These are phyloP conservation scores for Decorospora gaudefroyi DNA, from an alignment of 2,329 filamentous ascomycete species.

Conservation along the genomic window DNA sequence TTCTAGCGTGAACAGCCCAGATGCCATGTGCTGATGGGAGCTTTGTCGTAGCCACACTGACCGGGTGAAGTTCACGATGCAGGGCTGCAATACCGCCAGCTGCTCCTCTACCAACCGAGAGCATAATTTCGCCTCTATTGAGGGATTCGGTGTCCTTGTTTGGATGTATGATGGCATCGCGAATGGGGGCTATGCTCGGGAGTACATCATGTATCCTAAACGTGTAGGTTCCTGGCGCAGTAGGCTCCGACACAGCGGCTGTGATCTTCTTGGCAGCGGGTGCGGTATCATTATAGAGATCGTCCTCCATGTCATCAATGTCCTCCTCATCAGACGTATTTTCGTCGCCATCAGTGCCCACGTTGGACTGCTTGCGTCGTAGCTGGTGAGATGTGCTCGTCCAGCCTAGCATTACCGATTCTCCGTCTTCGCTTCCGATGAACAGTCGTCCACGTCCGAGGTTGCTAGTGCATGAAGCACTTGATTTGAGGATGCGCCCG, in stretches of 20 bases:
- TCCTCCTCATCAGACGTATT: conserved; percentile 60
- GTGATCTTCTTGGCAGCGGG: conserved; percentile 49
- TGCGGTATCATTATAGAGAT: conserved; percentile 67
- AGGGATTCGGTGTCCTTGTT: conserved; percentile 28
- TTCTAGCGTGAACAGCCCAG: conserved; percentile 78
- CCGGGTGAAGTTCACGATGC: conserved; percentile 76
- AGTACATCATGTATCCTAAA: conserved; percentile 80
- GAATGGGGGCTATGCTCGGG: conserved; percentile 77
- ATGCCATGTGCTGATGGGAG: conserved; percentile 74
- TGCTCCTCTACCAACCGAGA: conserved; percentile 65
- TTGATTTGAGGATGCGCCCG: conserved; percentile 63
- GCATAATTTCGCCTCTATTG: conserved; percentile 57
- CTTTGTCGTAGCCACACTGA: conserved; percentile 69
- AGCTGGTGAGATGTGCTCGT: conserved; percentile 63
- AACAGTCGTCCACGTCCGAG: conserved; percentile 75
- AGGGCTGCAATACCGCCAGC: conserved; percentile 74
- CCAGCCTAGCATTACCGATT: conserved; percentile 84
- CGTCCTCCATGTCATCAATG: conserved; percentile 60
- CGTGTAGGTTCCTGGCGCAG: conserved; percentile 65
- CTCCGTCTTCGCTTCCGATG: conserved; percentile 79
- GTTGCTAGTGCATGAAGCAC: conserved; percentile 70
- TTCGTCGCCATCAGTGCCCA: conserved; percentile 60
- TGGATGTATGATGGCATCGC: conserved; percentile 69
- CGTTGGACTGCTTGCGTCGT: conserved; percentile 64
- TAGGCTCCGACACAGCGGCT: conserved; percentile 45